Percentiles rank a stretch among this genome's conserved stretches.
These are phyloP conservation scores for Gilbertella persicaria DNA, from an alignment of 371 early-diverging fungal genomes.

Conservation along the genomic window DNA sequence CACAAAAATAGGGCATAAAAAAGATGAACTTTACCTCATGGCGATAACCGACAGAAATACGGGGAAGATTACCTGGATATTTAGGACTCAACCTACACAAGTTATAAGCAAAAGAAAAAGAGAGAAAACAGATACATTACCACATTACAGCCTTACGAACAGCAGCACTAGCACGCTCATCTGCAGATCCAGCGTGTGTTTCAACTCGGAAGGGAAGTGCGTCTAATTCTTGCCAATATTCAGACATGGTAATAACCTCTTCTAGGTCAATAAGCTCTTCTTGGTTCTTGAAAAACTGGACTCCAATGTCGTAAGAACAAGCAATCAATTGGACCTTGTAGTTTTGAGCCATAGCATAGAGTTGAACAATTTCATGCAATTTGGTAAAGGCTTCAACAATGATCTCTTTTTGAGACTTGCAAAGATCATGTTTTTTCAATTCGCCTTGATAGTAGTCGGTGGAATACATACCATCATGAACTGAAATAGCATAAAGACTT, in stretches of 20 bases:
- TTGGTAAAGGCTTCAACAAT: slow-evolving; percentile 29
- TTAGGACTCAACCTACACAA: slow-evolving; percentile 61
- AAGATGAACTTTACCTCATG: slow-evolving; percentile 59
- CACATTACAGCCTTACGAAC: slow-evolving; percentile 71
- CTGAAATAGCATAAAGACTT: slow-evolving; percentile 46
- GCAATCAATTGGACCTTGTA: slow-evolving; percentile 62
- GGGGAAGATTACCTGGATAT: slow-evolving; percentile 72
- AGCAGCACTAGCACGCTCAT: slow-evolving; percentile 76
- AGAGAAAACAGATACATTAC: slow-evolving; percentile 26
- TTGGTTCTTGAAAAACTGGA: slow-evolving; percentile 28
- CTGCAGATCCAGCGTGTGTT: slow-evolving; percentile 59
- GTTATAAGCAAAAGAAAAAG: neutral
- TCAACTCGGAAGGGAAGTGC: slow-evolving; percentile 68
- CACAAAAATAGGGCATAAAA: neutral
- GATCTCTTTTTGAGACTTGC: slow-evolving; percentile 19
- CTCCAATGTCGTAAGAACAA: slow-evolving; percentile 29
- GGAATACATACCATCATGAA: slow-evolving; percentile 64
- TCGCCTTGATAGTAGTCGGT: slow-evolving; percentile 52
- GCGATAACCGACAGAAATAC: slow-evolving; percentile 64
- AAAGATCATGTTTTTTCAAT: slow-evolving; percentile 17
- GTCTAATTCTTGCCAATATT: slow-evolving; percentile 78
- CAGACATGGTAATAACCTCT: slow-evolving; percentile 45
- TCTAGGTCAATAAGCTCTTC: slow-evolving; percentile 21
- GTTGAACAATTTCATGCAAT: slow-evolving; percentile 41
- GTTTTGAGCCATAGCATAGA: slow-evolving; percentile 48